Base-by-base conservation (phyloP, 2,329 filamentous ascomycete genomes). In the Paracamarosporium sp. region DNA sequence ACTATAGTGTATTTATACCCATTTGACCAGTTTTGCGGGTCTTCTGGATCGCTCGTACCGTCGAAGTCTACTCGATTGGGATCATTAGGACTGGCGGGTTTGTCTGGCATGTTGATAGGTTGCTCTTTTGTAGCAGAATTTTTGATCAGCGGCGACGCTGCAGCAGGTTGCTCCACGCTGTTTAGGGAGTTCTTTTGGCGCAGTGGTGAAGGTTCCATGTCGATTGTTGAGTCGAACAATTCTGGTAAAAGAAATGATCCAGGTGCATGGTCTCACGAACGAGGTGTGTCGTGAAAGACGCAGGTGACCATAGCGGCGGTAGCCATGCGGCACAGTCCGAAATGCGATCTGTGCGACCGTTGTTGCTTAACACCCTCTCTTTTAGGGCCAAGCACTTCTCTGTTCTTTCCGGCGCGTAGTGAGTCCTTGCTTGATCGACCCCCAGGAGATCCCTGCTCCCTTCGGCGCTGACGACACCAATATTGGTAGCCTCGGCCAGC, bases 11-110 rank as follows among this genome's bases (percentile, higher is more conserved):
- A 69, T 57, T 69, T 69, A 22, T 59, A 63, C 31, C 13, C 13
- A 6, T 25, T 9, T 15, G 62, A 36, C 70, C 70, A 74, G 44
- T 74, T 73, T 59, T 64, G 51, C 7, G 70, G 71, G 44, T 74
- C 69, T 15, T 59, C 53, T n/a, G 67, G 65, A 50, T 72, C 60
- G 36, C 56, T 46, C 12, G 30, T 30, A 13, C 60, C 53, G 9
- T 62, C 56, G 36, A 59, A 62, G 24, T 59, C 59, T 15, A 61
- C 56, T 24, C 50, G 36, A 45, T 54, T 27, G 22, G n/a, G n/a
- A 27, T 30, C 43, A 13, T 45, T 45, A 40, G 36, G 9, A 20
- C 5, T 17, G 36, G 17, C 36, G 11, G n/a, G n/a, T 20, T 15
- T 40, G n/a, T 11, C 22, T 3, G n/a, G 4, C 11, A 13, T 40